phyloP scores from a whole-genome alignment of 2,329 filamentous ascomycete species.

The Aspergillus quadrilineatus region DNA sequence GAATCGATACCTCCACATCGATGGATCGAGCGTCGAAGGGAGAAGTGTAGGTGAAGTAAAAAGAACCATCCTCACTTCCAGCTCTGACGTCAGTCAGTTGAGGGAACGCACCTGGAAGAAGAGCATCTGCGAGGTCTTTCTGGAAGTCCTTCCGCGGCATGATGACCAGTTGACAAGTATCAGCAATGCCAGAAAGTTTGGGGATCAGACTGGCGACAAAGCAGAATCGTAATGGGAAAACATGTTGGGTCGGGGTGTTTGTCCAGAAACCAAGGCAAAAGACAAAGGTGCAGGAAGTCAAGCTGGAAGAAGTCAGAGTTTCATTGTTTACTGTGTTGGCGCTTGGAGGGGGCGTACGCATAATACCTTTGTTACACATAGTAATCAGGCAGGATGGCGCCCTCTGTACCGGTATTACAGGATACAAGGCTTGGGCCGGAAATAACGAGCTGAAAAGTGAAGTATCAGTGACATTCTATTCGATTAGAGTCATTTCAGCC shows the following conservation, averaged over 20 bases:
- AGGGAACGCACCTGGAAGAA: conserved; percentile 38
- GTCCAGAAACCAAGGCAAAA: background rate
- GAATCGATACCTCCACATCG: conserved; percentile 40
- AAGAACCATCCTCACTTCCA: conserved; percentile 70
- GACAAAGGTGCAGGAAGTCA: background rate
- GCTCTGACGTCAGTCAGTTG: conserved; percentile 56
- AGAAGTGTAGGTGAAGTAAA: conserved; percentile 60
- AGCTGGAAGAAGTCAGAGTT: too few species aligned
- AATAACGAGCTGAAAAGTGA: too few species aligned
- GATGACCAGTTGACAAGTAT: background rate
- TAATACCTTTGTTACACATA: background rate
- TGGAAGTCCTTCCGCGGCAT: conserved; percentile 70
- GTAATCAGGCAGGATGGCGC: too few species aligned
- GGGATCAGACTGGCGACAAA: background rate
- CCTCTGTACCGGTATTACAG: too few species aligned
- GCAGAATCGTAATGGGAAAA: background rate
- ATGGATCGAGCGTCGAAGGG: conserved; percentile 28
- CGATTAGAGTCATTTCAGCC: too few species aligned
- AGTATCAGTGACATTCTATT: too few species aligned
- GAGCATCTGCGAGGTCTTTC: conserved; percentile 53
- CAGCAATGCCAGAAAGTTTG: background rate
- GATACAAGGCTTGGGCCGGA: too few species aligned
- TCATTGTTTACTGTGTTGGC: background rate
- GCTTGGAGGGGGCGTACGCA: too few species aligned
- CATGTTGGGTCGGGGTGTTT: background rate